Conservation (phyloP, 805 yeast species). For the Lipomyces yamanashiensis region DNA sequence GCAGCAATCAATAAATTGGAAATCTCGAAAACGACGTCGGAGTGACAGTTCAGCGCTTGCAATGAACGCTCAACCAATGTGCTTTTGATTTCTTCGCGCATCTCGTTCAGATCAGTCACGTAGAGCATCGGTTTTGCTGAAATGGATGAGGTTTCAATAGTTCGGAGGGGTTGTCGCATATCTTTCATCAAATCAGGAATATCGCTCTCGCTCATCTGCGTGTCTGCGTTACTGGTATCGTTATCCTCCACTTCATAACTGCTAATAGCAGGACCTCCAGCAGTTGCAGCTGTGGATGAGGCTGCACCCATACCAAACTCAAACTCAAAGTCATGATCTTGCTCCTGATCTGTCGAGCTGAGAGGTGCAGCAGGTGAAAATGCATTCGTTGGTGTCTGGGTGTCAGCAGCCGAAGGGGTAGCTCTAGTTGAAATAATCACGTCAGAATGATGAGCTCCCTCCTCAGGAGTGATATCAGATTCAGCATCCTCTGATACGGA, state of each 20-base stretch:
- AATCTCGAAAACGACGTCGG: slow-evolving; percentile 38
- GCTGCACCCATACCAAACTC: neutral
- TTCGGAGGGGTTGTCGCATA: neutral
- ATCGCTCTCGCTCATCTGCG: neutral
- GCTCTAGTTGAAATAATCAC: slow-evolving; percentile 1
- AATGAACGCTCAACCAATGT: slow-evolving; percentile 36
- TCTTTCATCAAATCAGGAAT: too few relatives aligned
- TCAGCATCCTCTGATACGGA: slow-evolving; percentile 6
- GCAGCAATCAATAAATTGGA: slow-evolving; percentile 34
- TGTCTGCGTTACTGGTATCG: neutral
- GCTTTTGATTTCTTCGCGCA: slow-evolving; percentile 36
- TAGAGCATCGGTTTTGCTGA: slow-evolving; percentile 5
- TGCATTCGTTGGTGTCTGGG: neutral
- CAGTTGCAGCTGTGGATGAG: too few relatives aligned
- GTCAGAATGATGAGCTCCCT: slow-evolving; percentile 3
- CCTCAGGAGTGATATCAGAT: neutral
- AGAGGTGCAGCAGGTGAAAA: neutral
- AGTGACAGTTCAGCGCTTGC: slow-evolving; percentile 32
- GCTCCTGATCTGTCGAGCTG: neutral
- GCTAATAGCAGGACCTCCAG: too few relatives aligned
- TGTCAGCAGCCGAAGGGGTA: neutral
- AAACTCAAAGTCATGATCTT: neutral
- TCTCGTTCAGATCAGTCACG: slow-evolving; percentile 35
- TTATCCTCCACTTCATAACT: neutral
- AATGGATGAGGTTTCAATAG: neutral